Base-by-base conservation (phyloP, 2,329 filamentous ascomycete genomes). In the Arthrobotrys entomopaga region DNA sequence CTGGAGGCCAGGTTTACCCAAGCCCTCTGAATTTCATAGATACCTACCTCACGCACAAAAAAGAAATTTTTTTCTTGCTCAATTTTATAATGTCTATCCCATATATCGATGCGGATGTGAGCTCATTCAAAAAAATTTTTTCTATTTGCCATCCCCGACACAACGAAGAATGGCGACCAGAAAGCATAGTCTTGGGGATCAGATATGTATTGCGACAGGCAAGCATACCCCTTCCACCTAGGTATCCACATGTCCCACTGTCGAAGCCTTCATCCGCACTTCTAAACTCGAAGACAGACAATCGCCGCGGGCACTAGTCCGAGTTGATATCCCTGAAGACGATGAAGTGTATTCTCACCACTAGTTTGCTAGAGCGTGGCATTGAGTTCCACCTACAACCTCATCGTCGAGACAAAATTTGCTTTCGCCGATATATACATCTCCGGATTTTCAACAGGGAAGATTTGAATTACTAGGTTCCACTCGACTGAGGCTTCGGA, bases 391-490 rank as follows among this genome's bases (percentile, higher is more conserved):
- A 49, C 4, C 26, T 3, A 5, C 11, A 49, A 22, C 48, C 13
- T 16, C 19, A 24, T 22, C 29, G 19, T 20, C 34, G 24, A 52
- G 43, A 24, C 29, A 52, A 16, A 15, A 46, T 43, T 50, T 19
- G 56, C 24, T 19, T 57, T 63, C 58, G 50, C n/a, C n/a, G n/a
- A n/a, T 58, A 58, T 57, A 70, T 40, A 50, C 34, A 50, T 72
- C 67, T 65, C 59, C 54, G 59, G 60, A 72, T 65, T 60, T 65
- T 65, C 59, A 65, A 24, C 60, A 64, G 56, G 67, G 67, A 65
- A 72, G 20, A 56, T 20, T 26, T 34, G 2, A n/a, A 10, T 10
- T 34, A 26, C 46, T 13, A n/a, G 11, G n/a, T 43, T 40, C 42
- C 29, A 13, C 40, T 40, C 26, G 19, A 22, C 42, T 1, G 16